Conservation (phyloP, 306 rosid genomes). For the Pyrus betulifolia region DNA sequence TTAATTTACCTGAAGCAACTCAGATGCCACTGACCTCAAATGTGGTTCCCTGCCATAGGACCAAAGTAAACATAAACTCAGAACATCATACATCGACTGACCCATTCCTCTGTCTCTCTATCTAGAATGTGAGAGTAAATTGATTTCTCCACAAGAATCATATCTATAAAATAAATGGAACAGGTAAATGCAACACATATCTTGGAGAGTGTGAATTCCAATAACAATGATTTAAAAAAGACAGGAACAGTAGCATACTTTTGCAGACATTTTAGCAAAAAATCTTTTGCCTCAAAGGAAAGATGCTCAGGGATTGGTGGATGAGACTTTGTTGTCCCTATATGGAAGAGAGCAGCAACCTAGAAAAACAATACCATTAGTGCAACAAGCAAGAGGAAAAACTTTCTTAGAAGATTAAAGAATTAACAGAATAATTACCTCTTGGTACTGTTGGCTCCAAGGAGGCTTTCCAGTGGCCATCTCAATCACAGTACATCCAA, state of each 20-base stretch:
- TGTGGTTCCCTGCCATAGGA: constrained; percentile 77
- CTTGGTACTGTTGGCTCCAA: constrained; percentile 98
- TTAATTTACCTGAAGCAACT: constrained; percentile 76
- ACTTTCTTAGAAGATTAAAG: not conserved
- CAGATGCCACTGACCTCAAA: constrained; percentile 75
- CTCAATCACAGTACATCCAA: constrained; percentile 97
- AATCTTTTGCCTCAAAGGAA: constrained; percentile 80
- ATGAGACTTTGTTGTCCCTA: constrained; percentile 96
- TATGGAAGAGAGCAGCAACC: constrained; percentile 98
- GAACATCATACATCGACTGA: not conserved
- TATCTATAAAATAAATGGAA: not conserved
- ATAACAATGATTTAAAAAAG: constrained; percentile 3
- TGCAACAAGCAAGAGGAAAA: constrained; percentile 9
- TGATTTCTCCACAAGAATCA: not conserved
- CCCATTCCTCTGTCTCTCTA: not conserved
- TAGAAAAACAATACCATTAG: constrained; percentile 40
- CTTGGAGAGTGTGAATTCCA: not conserved
- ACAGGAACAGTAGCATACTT: constrained; percentile 49
- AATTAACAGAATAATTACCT: constrained; percentile 42
- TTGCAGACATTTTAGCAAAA: constrained; percentile 86
- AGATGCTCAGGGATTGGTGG: constrained; percentile 98
- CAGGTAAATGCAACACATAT: not conserved
- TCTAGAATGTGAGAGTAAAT: not conserved
- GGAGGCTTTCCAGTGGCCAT: constrained; percentile 99
- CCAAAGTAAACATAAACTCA: not conserved